These are phyloP conservation scores for Fusarium sp. DNA, from an alignment of 2,329 filamentous ascomycete genomes.

Conservation along the genomic window DNA sequence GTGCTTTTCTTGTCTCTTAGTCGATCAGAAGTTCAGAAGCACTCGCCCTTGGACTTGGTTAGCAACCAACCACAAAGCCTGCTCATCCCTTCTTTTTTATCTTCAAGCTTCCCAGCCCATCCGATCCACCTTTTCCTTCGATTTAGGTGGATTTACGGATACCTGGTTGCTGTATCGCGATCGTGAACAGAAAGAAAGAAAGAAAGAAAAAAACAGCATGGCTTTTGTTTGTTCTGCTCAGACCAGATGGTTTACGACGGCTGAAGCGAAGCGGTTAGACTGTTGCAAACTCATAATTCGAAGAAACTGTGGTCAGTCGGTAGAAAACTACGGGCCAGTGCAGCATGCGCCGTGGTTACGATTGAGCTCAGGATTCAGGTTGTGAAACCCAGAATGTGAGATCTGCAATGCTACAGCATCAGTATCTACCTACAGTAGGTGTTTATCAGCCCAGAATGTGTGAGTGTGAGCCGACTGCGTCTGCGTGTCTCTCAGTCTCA, in stretches of 20 bases:
- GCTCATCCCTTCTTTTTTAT: slow-evolving; percentile 11
- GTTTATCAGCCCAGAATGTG: slow-evolving; percentile 2
- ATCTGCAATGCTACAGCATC: slow-evolving; percentile 3
- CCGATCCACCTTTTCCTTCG: slow-evolving; percentile 11
- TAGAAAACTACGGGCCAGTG: neutral
- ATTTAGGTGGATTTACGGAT: slow-evolving; percentile 11
- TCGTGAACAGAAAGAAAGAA: neutral
- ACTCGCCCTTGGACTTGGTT: slow-evolving; percentile 2
- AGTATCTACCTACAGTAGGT: neutral
- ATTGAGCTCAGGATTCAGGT: neutral
- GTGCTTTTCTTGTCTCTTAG: neutral
- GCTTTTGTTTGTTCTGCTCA: neutral
- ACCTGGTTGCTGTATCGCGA: slow-evolving; percentile 2
- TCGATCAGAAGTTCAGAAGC: too few relatives aligned
- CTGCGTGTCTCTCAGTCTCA: slow-evolving; percentile 13
- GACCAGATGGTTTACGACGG: neutral
- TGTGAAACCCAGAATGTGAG: slow-evolving; percentile 16
- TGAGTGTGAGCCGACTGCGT: neutral
- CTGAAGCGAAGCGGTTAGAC: neutral
- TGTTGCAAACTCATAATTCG: neutral
- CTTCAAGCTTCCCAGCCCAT: slow-evolving; percentile 11
- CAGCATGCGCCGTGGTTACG: too few relatives aligned
- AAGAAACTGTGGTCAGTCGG: neutral
- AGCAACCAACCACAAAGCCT: slow-evolving; percentile 15
- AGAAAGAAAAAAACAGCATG: neutral